Conservation (phyloP, 805 yeast species). For the Kluyveromyces nonfermentans region DNA sequence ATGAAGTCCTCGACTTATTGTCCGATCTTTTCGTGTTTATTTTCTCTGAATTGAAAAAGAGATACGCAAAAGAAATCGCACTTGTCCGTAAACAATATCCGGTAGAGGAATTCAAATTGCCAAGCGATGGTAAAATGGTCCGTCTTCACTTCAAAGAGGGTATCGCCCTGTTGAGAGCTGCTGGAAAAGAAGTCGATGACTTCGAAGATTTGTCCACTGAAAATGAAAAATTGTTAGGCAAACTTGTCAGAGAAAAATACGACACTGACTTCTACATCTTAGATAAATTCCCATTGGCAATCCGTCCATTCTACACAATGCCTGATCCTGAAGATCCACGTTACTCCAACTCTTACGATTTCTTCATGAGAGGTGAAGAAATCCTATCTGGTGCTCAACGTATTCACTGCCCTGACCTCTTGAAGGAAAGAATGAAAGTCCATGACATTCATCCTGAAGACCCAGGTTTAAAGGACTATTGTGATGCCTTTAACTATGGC, state of each 20-base stretch:
- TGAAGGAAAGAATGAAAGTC: constrained; percentile 69
- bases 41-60: constrained; percentile 69
- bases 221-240: constrained; percentile 89
- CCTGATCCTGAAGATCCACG: constrained; percentile 88
- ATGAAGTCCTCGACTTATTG: constrained; percentile 64
- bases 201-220: constrained; percentile 89
- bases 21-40: constrained; percentile 78
- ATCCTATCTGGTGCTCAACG: constrained; percentile 99
- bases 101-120: constrained; percentile 93
- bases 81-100: constrained; percentile 91
- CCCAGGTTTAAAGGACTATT: constrained; percentile 83
- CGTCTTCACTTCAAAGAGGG: constrained; percentile 86
- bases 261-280: constrained; percentile 96
- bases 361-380: constrained; percentile 99
- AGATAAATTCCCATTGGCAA: constrained; percentile 95
- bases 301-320: constrained; percentile 99
- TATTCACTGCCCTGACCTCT: constrained; percentile 83
- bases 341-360: constrained; percentile 96
- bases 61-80: constrained; percentile 79
- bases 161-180: constrained; percentile 72
- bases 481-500: constrained; percentile 87
- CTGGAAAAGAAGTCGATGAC: constrained; percentile 71
- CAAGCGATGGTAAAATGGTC: constrained; percentile 90
- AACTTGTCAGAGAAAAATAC: constrained; percentile 83
- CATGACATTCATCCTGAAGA: constrained; percentile 75